phyloP scores from a whole-genome alignment of 2,329 filamentous ascomycete genomes.

The Ophiostoma fasciatum region DNA sequence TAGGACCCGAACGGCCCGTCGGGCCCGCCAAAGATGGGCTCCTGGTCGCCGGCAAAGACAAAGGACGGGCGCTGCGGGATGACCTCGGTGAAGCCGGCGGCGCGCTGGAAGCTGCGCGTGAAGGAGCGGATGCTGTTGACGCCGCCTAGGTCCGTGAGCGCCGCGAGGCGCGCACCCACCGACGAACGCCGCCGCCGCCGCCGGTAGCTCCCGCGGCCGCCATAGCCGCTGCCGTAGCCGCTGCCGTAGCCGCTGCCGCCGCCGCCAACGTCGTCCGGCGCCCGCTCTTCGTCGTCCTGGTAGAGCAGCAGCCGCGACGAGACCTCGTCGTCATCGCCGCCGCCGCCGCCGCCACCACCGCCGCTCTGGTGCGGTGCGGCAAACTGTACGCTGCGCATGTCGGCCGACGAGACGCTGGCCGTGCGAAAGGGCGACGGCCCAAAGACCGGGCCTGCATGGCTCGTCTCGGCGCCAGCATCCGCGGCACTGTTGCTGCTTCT shows the following conservation, averaged over 20 bases:
- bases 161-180: constrained; percentile 38
- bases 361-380: neutral
- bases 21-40: constrained; percentile 22
- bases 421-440: constrained; percentile 5
- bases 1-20: constrained; percentile 15
- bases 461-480: neutral
- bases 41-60: constrained; percentile 44
- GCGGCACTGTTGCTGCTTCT: neutral
- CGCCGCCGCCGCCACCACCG: neutral
- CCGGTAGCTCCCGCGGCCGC: too few species aligned
- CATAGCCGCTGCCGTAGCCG: too few species aligned
- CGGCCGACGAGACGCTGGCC: constrained; percentile 7
- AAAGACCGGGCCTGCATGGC: too few species aligned
- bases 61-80: constrained; percentile 67
- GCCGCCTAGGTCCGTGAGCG: constrained; percentile 61
- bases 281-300: too few species aligned
- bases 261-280: too few species aligned
- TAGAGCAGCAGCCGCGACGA: constrained; percentile 4
- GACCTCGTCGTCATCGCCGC: neutral
- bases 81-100: constrained; percentile 76
- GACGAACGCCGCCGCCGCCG: constrained; percentile 24
- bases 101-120: constrained; percentile 80
- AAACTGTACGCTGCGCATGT: constrained; percentile 10
- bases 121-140: constrained; percentile 93
- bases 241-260: too few species aligned